phyloP scores from a whole-genome alignment of 2,329 filamentous ascomycete species.

The Microdochium paspali region DNA sequence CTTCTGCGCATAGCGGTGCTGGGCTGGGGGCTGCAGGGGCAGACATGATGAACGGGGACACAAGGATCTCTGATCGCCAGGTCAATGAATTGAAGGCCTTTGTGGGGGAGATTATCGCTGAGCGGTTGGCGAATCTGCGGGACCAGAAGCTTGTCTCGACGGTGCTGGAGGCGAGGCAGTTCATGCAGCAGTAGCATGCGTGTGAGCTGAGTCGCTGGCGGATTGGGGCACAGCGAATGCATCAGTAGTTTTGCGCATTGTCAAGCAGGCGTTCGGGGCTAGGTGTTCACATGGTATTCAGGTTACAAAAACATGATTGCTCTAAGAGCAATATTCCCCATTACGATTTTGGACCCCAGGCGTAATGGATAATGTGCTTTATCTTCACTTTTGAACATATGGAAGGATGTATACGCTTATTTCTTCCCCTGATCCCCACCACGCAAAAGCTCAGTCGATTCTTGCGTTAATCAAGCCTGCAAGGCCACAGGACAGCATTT shows the following conservation, averaged over 20 bases:
- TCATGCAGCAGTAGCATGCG: constrained; percentile 12
- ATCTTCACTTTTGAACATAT: neutral
- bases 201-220: neutral
- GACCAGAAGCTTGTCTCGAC: constrained; percentile 38
- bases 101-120: constrained; percentile 43
- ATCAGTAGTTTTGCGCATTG: no score
- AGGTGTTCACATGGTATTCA: constrained; percentile 6
- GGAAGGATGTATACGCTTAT: neutral
- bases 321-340: no score
- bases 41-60: constrained; percentile 23
- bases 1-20: constrained; percentile 24
- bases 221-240: neutral
- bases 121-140: constrained; percentile 32
- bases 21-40: constrained; percentile 13
- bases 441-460: no score
- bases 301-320: no score
- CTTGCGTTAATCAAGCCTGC: no score
- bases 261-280: constrained; percentile 1
- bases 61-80: constrained; percentile 23
- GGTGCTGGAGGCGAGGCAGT: constrained; percentile 44
- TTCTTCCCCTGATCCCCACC: neutral
- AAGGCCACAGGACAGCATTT: no score
- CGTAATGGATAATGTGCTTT: neutral
- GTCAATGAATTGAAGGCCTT: constrained; percentile 40
- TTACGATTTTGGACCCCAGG: neutral